Conservation (phyloP, 306 rosid species). For the Nissolia schottii region DNA sequence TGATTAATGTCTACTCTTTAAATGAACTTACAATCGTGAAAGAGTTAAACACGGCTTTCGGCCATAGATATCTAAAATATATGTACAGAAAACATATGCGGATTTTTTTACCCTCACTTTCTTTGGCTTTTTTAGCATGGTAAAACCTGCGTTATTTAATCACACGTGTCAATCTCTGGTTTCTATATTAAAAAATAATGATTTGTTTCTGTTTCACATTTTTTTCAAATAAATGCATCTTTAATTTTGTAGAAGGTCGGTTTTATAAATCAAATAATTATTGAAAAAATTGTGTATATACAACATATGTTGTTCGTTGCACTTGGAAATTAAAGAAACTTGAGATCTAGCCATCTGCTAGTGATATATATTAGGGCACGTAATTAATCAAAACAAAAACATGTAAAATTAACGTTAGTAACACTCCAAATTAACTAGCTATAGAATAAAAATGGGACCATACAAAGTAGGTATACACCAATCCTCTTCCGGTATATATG, state of each 20-base stretch:
- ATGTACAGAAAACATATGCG: too few species aligned
- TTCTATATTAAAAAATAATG: too few species aligned
- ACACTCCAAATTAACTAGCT: slow-evolving; percentile 37
- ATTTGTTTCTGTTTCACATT: neutral
- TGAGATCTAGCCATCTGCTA: slow-evolving; percentile 20
- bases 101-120: neutral
- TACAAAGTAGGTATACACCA: slow-evolving; percentile 29
- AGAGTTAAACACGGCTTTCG: too few species aligned
- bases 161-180: neutral
- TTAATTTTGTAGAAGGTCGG: neutral
- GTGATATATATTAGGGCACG: neutral
- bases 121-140: neutral
- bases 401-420: slow-evolving; percentile 23
- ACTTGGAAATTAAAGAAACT: neutral
- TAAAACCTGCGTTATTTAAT: neutral
- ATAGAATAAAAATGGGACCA: slow-evolving; percentile 28
- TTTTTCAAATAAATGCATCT: neutral
- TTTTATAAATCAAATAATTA: neutral
- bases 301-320: neutral
- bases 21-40: too few species aligned
- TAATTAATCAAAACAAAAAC: slow-evolving; percentile 5
- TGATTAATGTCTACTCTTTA: too few species aligned
- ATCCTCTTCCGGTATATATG: slow-evolving; percentile 2
- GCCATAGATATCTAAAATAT: too few species aligned
- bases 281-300: neutral